Base-by-base conservation (phyloP, 2,329 filamentous ascomycete species). In the Dactylellina parvicollis region DNA sequence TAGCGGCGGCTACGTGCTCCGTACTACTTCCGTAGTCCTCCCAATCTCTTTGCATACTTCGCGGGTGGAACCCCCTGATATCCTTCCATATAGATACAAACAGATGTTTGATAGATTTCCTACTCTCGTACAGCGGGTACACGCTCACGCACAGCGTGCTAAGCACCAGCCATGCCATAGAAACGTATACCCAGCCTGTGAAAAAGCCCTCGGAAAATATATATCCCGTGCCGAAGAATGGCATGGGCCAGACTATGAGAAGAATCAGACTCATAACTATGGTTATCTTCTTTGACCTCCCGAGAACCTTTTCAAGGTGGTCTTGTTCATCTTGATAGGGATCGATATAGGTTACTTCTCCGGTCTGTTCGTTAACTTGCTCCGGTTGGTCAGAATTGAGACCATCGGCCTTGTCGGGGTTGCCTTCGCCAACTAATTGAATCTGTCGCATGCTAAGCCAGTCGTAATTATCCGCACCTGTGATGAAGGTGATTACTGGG, bases 241-340 rank as follows among this genome's bases (percentile, higher is more conserved):
- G 92, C 86, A 96, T 94, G 0, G 92, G 92, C 92, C 92, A 96
- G 9, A 96, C 85, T 1, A 96, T 84, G 0, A 96, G 83, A 62
- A 96, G 83, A 0, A 87, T 84, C 0, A 96, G 73, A 0, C 91
- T 90, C 82, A 92, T 83, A 75, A 85, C 80, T 10, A 87, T 82
- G 0, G 89, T 91, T 77, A 87, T 86, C 66, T 81, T 82, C 26
- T 82, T 81, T 0, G 82, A 81, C 28, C 80, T 81, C 44, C 78
- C 74, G 0, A 85, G 80, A 38, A 82, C 81, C 32, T 78, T 78
- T 24, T 82, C 81, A 5, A 49, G 56, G 4, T 54, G 47, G 36
- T 66, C 61, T n/a, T 22, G 18, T 47, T 57, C 40, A 20, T 67
- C 55, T 42, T 57, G 50, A 12, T 69, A 47, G 3, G 64, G 54